Evolutionary conservation across 169 alveolate genomes (phyloP), one percentile per base, ranked within the genome.

Genomic region (Miamiensis avidus): DNA sequence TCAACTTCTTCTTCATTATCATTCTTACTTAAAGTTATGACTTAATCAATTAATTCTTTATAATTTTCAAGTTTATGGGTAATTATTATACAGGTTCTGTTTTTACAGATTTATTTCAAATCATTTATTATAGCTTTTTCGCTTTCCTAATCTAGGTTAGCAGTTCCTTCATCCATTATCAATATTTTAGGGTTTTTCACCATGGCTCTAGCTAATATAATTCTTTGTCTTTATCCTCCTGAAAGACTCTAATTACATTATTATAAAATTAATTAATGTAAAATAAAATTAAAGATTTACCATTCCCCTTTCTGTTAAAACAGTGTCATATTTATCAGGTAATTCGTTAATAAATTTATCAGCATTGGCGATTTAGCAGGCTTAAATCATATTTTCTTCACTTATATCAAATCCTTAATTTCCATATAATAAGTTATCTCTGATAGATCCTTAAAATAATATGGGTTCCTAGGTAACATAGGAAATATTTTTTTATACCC

Each of bases 281-380:
- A 20, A 49, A 4, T 49, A 49, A 49, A 49, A 49, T 49, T 49
- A 49, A 49, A 49, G 20, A 11, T 11, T 49, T 49, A 49, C 83
- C 11, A 64, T 34, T 34, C 86, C 85, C 69, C 83, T 82, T 78
- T 82, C 82, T 25, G 31, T 34, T 33, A 85, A 30, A 29, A 82
- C 85, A 20, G 98, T 93, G 74, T 93, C 87, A 91, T 94, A 95
- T 73, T 93, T 91, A 75, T 93, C 86, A 15, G 97, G 97, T 76
- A 97, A 89, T 32, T 97, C 87, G 32, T 93, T 93, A 31, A 98
- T 95, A 93, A 98, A 98, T 75, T 95, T 97, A 83, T 94, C 95
- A 25, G 98, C 96, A 33, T 97, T 95, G 64, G 98, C 98, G 88
- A 85, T 88, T 75, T 83, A 90, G 4, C 98, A 95, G 73, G 98